A percentile compares a stretch with the other conserved stretches of the same genome.
These are phyloP conservation scores for Fusarium secorum DNA, from an alignment of 2,329 filamentous ascomycete species.

Conservation along the genomic window DNA sequence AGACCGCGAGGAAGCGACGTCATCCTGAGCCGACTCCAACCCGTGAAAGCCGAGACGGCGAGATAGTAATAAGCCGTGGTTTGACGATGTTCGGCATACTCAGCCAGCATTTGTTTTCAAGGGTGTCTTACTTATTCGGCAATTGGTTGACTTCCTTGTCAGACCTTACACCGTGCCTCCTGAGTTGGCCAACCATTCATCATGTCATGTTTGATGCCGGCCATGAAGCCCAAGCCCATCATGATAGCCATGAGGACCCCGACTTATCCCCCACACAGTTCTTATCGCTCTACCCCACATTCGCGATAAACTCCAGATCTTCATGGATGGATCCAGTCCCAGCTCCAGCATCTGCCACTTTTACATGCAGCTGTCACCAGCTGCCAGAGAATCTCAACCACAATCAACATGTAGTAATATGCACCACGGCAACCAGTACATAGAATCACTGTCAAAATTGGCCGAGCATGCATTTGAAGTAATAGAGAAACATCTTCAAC, in stretches of 20 bases:
- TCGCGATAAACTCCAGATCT: slow-evolving; percentile 26
- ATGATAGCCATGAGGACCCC: slow-evolving; percentile 8
- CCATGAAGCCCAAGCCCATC: neutral
- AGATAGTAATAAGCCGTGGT: slow-evolving; percentile 39
- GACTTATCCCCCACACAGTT: slow-evolving; percentile 27
- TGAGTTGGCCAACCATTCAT: neutral
- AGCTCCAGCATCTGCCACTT: neutral
- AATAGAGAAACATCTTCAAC: neutral
- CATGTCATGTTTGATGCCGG: neutral
- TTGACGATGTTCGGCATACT: slow-evolving; percentile 38
- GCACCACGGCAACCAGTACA: slow-evolving; percentile 2
- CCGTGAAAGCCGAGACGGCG: slow-evolving; percentile 41
- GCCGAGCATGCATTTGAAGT: neutral
- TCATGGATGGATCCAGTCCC: slow-evolving; percentile 10
- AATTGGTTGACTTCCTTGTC: neutral
- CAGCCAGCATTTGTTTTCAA: slow-evolving; percentile 8
- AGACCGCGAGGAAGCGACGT: slow-evolving; percentile 39
- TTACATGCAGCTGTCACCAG: slow-evolving; percentile 6
- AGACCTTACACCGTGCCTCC: neutral
- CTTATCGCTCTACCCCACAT: slow-evolving; percentile 38
- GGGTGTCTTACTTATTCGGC: neutral
- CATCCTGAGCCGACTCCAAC: slow-evolving; percentile 47
- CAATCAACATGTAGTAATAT: neutral
- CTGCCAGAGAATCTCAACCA: slow-evolving; percentile 14
- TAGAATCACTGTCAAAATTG: neutral